Conservation (phyloP, 1,284 basidiomycete genomes). For the Polyporus tsugae region DNA sequence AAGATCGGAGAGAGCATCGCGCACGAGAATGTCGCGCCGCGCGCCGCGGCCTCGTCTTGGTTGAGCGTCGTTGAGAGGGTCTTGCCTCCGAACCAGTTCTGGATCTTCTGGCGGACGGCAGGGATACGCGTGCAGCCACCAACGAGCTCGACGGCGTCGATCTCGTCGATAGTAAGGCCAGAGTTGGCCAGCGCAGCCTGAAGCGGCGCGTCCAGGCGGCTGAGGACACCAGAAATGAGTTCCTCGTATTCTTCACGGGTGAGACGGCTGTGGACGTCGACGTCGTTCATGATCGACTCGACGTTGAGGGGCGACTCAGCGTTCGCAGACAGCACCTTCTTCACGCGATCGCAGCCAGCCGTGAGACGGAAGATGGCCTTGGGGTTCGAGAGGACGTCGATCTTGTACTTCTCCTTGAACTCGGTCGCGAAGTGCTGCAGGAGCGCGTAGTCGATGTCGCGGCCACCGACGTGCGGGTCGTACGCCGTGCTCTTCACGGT, state of each 20-base stretch:
- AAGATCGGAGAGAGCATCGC: conserved; percentile 95
- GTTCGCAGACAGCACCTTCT: conserved; percentile 86
- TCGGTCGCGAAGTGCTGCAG: conserved; percentile 88
- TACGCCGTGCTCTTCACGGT: conserved; percentile 87
- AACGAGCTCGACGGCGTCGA: conserved; percentile 74
- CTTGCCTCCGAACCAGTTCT: conserved; percentile 72
- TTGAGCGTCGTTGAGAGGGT: conserved; percentile 88
- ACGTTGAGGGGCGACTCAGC: conserved; percentile 87
- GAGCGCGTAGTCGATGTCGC: conserved; percentile 92
- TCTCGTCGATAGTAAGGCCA: conserved; percentile 64
- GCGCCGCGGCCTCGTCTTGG: conserved; percentile 94
- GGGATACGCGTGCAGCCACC: conserved; percentile 76
- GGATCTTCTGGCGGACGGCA: conserved; percentile 72
- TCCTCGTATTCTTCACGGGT: conserved; percentile 68
- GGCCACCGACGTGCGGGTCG: conserved; percentile 91
- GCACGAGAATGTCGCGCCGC: conserved; percentile 93
- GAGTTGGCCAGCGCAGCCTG: conserved; percentile 64
- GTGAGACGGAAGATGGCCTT: conserved; percentile 92
- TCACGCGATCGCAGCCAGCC: conserved; percentile 79
- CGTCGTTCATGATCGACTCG: conserved; percentile 93
- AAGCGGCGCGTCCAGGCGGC: conserved; percentile 63
- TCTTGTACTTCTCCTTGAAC: conserved; percentile 95
- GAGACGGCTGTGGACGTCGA: conserved; percentile 72
- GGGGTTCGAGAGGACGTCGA: conserved; percentile 89
- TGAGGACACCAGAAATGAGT: conserved; percentile 62